Base-by-base conservation (phyloP, 2,329 filamentous ascomycete genomes). In the Sarocladium oryzae region DNA sequence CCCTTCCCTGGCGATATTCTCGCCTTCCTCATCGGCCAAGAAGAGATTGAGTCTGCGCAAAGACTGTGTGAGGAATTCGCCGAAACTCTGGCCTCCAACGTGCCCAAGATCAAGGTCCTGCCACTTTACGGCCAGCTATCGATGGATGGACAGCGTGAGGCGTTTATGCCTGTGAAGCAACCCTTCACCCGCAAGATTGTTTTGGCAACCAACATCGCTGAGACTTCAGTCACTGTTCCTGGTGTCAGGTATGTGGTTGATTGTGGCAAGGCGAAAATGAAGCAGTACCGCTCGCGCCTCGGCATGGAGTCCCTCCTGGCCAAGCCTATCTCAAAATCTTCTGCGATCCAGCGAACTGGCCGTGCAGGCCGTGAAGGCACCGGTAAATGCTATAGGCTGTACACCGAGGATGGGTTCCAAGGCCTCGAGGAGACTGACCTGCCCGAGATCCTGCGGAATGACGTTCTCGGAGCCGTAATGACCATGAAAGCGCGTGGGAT, bases 151-250 rank as follows among this genome's bases (percentile, higher is more conserved):
- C 93, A 99, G 60, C 88, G 95, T 57, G 80, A 83, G 20, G 90
- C 95, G 9, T 97, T 99, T 65, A 75, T 85, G 51, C 86, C 88
- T 1, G 78, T 87, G 20, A 81, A 81, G 51, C 79, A 82, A 2
- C 76, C 76, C n/a, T 79, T 77, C 52, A 95, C 89, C 0, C 80
- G 93, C 38, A 97, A 97, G 63, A 78, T 97, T 11, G 90, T 99
- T 0, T 73, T 99, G 1, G 86, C 91, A 0, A 99, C 93, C 13
- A 99, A 99, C 62, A 97, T 99, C 60, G 93, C 93, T n/a, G 93
- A 99, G 66, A 97, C 93, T 0, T 97, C 93, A 1, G 88, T 99
- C 53, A 99, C 93, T 0, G 91, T 99, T 0, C 87, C 92, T 0
- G 93, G 93, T 2, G 90, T 99, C 6, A 82, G 89, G 4, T 93